Conservation (phyloP, 106 monocot genomes). For the Platanthera guangdongensis region DNA sequence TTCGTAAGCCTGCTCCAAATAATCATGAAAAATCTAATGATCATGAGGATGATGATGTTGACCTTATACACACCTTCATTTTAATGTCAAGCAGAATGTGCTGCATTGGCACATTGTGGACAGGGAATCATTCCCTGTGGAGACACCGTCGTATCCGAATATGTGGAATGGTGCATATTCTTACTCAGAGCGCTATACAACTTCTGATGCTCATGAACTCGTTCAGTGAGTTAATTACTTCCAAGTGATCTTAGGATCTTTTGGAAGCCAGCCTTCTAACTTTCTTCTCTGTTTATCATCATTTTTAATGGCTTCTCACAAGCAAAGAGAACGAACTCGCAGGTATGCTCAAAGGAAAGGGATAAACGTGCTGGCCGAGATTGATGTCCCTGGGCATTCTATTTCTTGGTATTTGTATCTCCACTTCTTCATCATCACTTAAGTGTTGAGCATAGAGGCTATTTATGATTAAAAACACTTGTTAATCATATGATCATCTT, state of each 20-base stretch:
- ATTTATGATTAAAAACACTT: not conserved
- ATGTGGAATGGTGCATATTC: conserved; percentile 88
- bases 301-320: conserved; percentile 2
- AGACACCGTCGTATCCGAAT: conserved; percentile 89
- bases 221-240: conserved; percentile 56
- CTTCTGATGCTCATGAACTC: conserved; percentile 72
- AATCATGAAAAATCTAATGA: not conserved
- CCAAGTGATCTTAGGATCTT: not conserved
- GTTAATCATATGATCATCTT: not conserved
- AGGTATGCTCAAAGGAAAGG: conserved; percentile 85
- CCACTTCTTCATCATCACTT: not conserved
- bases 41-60: not conserved
- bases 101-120: conserved; percentile 99
- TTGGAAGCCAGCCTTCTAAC: not conserved
- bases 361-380: conserved; percentile 86
- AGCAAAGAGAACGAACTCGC: conserved; percentile 15
- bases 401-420: conserved; percentile 56
- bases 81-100: conserved; percentile 59
- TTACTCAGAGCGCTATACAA: conserved; percentile 69
- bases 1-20: too few relatives aligned
- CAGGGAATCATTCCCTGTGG: conserved; percentile 79
- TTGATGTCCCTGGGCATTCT: conserved; percentile 97
- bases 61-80: not conserved
- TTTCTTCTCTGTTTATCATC: not conserved
- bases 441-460: not conserved